These are phyloP conservation scores for Nigrospora oryzae DNA, from an alignment of 2,329 filamentous ascomycete genomes.

Conservation along the genomic window DNA sequence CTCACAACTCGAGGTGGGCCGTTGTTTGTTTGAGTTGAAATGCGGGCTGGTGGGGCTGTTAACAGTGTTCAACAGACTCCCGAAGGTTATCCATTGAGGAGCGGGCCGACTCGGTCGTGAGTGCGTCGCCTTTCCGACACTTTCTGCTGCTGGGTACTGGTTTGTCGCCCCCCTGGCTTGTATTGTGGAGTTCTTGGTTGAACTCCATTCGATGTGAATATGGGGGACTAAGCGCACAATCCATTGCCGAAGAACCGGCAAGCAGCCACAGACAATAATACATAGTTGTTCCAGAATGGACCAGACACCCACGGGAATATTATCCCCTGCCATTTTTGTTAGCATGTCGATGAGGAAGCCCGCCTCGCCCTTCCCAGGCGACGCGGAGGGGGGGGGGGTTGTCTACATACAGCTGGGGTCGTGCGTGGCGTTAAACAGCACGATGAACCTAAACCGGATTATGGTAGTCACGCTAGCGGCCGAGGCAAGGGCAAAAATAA, in stretches of 20 bases:
- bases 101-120: too few relatives aligned
- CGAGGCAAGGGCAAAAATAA: conserved; percentile 59
- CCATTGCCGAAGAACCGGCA: neutral
- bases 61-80: too few relatives aligned
- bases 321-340: conserved; percentile 8
- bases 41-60: neutral
- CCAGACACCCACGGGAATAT: conserved; percentile 7
- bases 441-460: conserved; percentile 12
- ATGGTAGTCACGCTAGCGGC: conserved; percentile 13
- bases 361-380: neutral
- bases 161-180: too few relatives aligned
- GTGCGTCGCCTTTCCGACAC: too few relatives aligned
- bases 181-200: neutral
- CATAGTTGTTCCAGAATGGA: neutral
- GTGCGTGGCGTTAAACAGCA: conserved; percentile 7
- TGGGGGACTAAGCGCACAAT: neutral
- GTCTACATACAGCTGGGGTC: conserved; percentile 13
- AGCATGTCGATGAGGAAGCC: neutral
- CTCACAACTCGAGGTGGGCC: neutral
- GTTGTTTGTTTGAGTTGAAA: neutral
- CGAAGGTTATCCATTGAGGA: too few relatives aligned
- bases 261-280: neutral
- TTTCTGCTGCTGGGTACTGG: too few relatives aligned
- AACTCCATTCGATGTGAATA: neutral
- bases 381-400: neutral